A percentile compares a stretch with the other conserved stretches of the same genome.
Evolutionary conservation across 495 filamentous ascomycete species (phyloP).

Genomic region (Aspergillus ostianus): DNA sequence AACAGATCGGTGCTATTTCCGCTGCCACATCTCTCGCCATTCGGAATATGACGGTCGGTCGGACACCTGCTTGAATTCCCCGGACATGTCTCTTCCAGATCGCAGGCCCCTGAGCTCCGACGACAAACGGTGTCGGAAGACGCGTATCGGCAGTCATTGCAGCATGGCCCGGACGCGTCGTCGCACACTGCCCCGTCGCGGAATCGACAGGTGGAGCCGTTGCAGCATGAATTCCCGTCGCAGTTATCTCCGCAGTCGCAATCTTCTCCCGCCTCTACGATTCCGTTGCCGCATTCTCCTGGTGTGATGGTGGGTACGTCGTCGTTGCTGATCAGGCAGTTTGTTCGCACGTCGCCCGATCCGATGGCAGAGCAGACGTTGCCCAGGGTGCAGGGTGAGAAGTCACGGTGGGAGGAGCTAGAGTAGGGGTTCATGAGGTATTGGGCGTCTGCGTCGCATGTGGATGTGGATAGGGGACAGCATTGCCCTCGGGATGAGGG

Average conservation of each 20-base stretch:
- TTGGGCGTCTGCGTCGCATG: constrained; percentile 66
- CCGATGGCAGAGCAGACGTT: constrained; percentile 82
- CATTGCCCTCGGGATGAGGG: constrained; percentile 67
- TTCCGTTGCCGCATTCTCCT: constrained; percentile 86
- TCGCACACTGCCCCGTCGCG: constrained; percentile 69
- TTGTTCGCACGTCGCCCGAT: constrained; percentile 63
- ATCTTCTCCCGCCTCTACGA: constrained; percentile 87
- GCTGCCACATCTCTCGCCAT: constrained; percentile 64
- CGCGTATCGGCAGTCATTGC: constrained; percentile 67
- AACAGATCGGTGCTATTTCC: constrained; percentile 49
- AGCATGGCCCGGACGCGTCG: constrained; percentile 78
- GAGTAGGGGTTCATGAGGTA: constrained; percentile 94
- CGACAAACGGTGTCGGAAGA: constrained; percentile 65
- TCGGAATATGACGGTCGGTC: constrained; percentile 54
- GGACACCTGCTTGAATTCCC: constrained; percentile 69
- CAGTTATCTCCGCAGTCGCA: constrained; percentile 89
- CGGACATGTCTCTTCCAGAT: constrained; percentile 73
- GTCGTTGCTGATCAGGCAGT: constrained; percentile 71
- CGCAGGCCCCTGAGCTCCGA: constrained; percentile 67
- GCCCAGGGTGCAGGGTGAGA: constrained; percentile 82
- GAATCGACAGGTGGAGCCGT: constrained; percentile 83
- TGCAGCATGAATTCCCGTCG: constrained; percentile 62
- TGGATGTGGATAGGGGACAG: constrained; percentile 65
- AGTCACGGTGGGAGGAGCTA: constrained; percentile 61
- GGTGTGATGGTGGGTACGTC: constrained; percentile 69